phyloP scores from a whole-genome alignment of 2,329 filamentous ascomycete species.

The Didymella arachidicola region DNA sequence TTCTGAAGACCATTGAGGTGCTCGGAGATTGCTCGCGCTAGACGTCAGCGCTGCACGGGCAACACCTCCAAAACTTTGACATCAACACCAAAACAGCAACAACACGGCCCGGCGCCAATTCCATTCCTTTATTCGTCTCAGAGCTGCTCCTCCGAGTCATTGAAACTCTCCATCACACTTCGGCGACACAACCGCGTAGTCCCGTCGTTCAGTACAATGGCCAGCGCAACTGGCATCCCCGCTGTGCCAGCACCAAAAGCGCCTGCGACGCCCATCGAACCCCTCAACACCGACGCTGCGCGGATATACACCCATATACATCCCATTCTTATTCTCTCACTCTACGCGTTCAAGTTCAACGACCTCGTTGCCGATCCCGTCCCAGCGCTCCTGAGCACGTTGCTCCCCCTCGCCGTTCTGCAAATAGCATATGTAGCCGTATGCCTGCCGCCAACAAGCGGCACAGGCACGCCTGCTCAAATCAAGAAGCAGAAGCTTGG shows the following conservation, averaged over 20 bases:
- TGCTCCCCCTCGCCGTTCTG: constrained; percentile 69
- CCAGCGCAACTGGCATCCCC: constrained; percentile 38
- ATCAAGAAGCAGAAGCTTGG: constrained; percentile 63
- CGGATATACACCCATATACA: constrained; percentile 70
- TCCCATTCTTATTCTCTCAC: constrained; percentile 69
- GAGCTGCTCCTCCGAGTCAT: background rate
- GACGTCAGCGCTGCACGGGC: constrained; percentile 29
- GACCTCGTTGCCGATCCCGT: constrained; percentile 75
- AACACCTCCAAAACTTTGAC: constrained; percentile 26
- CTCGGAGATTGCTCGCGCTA: constrained; percentile 24
- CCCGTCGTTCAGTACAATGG: constrained; percentile 28
- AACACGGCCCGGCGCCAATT: constrained; percentile 30
- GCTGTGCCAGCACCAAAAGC: constrained; percentile 31
- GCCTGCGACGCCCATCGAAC: constrained; percentile 53
- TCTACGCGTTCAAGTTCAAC: constrained; percentile 70
- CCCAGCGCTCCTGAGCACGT: constrained; percentile 65
- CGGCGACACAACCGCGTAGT: background rate
- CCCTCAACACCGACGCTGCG: constrained; percentile 58
- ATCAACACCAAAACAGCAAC: constrained; percentile 19
- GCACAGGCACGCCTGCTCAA: constrained; percentile 28
- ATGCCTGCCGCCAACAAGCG: constrained; percentile 65
- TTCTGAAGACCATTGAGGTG: constrained; percentile 22
- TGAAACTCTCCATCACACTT: background rate
- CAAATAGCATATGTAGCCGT: constrained; percentile 68
- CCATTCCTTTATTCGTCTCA: constrained; percentile 26